Base-by-base conservation (phyloP, 1,284 basidiomycete genomes). In the Cryptococcus sp. region DNA sequence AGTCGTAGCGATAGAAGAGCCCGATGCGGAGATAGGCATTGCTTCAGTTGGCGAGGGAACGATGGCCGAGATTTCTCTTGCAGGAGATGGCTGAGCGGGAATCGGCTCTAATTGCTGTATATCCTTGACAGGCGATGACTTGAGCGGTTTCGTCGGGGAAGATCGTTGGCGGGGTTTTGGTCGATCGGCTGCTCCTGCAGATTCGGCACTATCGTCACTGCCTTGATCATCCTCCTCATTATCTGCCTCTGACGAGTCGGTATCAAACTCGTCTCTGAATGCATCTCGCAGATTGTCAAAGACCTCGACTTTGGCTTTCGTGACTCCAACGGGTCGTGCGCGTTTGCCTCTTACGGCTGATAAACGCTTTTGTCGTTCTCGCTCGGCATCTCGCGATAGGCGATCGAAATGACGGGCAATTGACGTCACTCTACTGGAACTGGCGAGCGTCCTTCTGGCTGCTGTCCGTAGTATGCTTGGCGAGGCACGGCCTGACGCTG, bases 271-370 rank as follows among this genome's bases (percentile, higher is more conserved):
- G 69, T 96, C 93, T 59, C 85, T 85, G 68, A 97, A 91, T 0
- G 91, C 94, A 69, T 97, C 93, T 70, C 91, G 88, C 62, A 97
- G 86, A 68, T 91, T 96, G 64, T 91, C 88, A 48, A 97, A 86
- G 41, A 98, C 86, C 71, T 94, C 88, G 0, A 98, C 91, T 60
- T 88, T 93, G 7, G 93, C 93, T 54, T 88, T 86, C 3, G 93
- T 90, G 38, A 88, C 88, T 7, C 89, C 90, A 8, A 99, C 92
- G 2, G 96, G 95, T 41, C 95, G 86, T n/a, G 93, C 91, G 46
- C 91, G 86, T 63, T 87, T 88, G 16, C 89, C 88, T n/a, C 92
- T 85, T 67, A 93, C 73, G 8, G 75, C 60, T 10, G 75, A 70
- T 16, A 82, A 68, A n/a, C 79, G 75, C 54, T 80, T 80, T 54